phyloP scores from a whole-genome alignment of 177 flowering plant species.

The Telopea speciosissima region DNA sequence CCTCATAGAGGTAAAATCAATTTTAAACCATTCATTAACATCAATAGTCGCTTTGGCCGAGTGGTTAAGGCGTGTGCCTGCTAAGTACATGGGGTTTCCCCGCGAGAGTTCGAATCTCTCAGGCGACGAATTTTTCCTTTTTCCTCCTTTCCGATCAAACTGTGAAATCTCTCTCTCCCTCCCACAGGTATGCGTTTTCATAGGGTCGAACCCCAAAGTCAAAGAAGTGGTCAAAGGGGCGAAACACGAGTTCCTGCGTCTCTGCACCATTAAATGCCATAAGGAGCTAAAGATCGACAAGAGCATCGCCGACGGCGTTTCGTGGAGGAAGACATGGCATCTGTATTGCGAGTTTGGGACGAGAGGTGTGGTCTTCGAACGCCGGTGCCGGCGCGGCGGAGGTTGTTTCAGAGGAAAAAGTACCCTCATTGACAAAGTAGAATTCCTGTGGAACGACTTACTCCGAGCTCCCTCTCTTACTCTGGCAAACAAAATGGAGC shows the following conservation, averaged over 20 bases:
- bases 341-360: constrained; percentile 84
- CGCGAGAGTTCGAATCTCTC: constrained; percentile 84
- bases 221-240: constrained; percentile 13
- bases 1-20: no score
- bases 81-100: constrained; percentile 72
- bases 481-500: constrained; percentile 29
- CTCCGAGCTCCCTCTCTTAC: constrained; percentile 69
- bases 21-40: no score
- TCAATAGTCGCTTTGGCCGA: constrained; percentile 51
- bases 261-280: constrained; percentile 55
- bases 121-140: constrained; percentile 36
- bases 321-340: constrained; percentile 69
- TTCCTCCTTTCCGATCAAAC: no score
- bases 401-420: constrained; percentile 35
- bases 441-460: constrained; percentile 70
- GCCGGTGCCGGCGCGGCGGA: constrained; percentile 40
- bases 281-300: constrained; percentile 60
- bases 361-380: constrained; percentile 56
- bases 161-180: no score
- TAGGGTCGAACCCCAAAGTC: constrained; percentile 29
- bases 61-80: constrained; percentile 68
- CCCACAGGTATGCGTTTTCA: constrained; percentile 54
- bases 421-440: constrained; percentile 14
- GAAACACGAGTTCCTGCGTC: constrained; percentile 37
- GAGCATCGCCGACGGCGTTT: constrained; percentile 27